Base-by-base conservation (phyloP, 805 yeast genomes). In the Kazachstania viticola region DNA sequence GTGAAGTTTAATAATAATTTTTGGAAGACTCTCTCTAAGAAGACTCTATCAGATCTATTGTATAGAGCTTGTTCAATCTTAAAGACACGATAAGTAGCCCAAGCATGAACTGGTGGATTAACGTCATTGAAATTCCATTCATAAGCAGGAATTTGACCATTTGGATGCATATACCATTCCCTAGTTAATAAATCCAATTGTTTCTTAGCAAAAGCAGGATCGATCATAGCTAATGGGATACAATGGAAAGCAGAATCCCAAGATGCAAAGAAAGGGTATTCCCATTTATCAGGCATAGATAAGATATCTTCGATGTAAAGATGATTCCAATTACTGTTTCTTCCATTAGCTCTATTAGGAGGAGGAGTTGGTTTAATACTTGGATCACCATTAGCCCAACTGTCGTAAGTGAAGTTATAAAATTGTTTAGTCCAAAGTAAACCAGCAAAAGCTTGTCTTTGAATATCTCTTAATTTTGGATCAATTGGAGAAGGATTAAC, bases 231-330 rank as follows among this genome's bases (percentile, higher is more conserved):
- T 40, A 85, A 61, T 9, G 96, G 95, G 44, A 85, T 72, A 46
- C 94, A 81, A 59, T 85, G 96, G 73, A 85, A 85, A 0, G 95
- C 94, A 4, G 94, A 78, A 57, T 85, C 96, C 96, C 96, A 85
- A 3, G 94, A 88, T 12, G 95, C 95, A 55, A 85, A 85, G 54
- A 85, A 85, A 9, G 95, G 95, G 56, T 85, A 85, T 58, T 85
- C 96, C 83, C 94, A 85, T 54, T 84, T 87, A 53, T 85, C 96
- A 2, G 95, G 95, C 65, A 85, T 69, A 1, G 94, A 81, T 45
- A 85, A 64, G 29, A 85, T 70, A 55, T 85, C 95, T 51, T 83
- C 88, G 48, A 81, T 79, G 59, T 83, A 83, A 54, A 85, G 62
- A 55, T 85, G 93, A 46, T 72, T 73, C 96, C 96, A 85, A 34